These are phyloP conservation scores for Onygenales sp. DNA, from an alignment of 2,329 filamentous ascomycete species.

Conservation along the genomic window DNA sequence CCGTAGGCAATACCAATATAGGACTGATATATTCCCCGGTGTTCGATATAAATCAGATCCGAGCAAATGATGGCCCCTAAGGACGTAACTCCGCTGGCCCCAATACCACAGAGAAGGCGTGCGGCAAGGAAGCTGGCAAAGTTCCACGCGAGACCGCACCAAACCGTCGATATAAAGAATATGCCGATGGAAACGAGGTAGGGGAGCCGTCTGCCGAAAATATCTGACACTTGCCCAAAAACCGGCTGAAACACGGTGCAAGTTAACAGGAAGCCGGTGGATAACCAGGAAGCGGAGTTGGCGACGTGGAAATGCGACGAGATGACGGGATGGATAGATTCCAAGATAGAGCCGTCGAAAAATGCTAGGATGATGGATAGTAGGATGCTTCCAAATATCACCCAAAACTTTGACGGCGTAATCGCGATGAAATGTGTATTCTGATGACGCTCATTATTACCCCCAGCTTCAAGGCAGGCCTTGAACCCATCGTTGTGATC, in stretches of 20 bases:
- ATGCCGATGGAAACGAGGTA: conserved; percentile 54
- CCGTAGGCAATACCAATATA: conserved; percentile 30
- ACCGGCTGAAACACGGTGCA: conserved; percentile 67
- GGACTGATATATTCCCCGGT: conserved; percentile 33
- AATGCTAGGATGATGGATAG: conserved; percentile 45
- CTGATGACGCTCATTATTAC: neutral
- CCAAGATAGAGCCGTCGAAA: conserved; percentile 74
- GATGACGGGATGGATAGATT: conserved; percentile 69
- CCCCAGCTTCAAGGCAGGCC: neutral
- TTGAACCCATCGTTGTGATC: neutral
- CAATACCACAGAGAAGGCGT: conserved; percentile 60
- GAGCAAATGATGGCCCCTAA: conserved; percentile 52
- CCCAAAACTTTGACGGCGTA: conserved; percentile 45
- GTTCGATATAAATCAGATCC: conserved; percentile 64
- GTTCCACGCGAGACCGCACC: conserved; percentile 59
- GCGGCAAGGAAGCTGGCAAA: conserved; percentile 64
- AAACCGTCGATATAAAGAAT: conserved; percentile 57
- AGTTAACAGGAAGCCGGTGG: conserved; percentile 67
- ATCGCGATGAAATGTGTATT: conserved; percentile 25
- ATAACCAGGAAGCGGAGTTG: conserved; percentile 72
- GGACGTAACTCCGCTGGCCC: conserved; percentile 60
- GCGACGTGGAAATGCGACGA: conserved; percentile 70
- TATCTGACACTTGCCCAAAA: conserved; percentile 64
- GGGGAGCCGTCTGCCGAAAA: conserved; percentile 58
- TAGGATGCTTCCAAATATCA: conserved; percentile 52